phyloP scores from a whole-genome alignment of 371 early-diverging fungal species.

The Gilbertella persicaria region DNA sequence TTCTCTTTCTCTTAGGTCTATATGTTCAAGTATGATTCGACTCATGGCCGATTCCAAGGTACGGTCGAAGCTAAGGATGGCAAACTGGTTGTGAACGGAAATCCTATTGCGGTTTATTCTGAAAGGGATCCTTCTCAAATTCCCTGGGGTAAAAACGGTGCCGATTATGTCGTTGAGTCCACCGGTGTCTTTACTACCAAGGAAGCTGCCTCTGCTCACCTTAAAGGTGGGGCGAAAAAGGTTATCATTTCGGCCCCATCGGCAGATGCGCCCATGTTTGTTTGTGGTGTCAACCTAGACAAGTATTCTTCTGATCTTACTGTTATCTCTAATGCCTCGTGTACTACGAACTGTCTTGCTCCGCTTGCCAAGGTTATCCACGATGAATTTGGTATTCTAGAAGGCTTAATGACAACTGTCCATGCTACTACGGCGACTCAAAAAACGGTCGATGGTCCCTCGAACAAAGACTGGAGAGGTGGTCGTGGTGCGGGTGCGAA shows the following conservation, averaged over 20 bases:
- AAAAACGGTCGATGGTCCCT: slow-evolving; percentile 99
- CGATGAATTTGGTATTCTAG: slow-evolving; percentile 90
- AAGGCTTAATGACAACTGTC: slow-evolving; percentile 95
- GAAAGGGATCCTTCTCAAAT: slow-evolving; percentile 75
- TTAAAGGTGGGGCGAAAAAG: slow-evolving; percentile 95
- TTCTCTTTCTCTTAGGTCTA: slow-evolving; percentile 65
- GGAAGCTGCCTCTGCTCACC: slow-evolving; percentile 89
- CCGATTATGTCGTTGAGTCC: slow-evolving; percentile 98
- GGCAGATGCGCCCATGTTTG: slow-evolving; percentile 88
- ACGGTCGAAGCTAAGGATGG: slow-evolving; percentile 76
- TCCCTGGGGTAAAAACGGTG: slow-evolving; percentile 89
- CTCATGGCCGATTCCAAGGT: slow-evolving; percentile 94
- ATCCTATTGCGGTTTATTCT: slow-evolving; percentile 35
- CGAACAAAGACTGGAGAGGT: slow-evolving; percentile 96
- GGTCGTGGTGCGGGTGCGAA: slow-evolving; percentile 97
- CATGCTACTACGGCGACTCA: slow-evolving; percentile 99
- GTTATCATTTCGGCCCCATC: slow-evolving; percentile 99
- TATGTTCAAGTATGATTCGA: slow-evolving; percentile 98
- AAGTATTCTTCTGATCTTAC: slow-evolving; percentile 81
- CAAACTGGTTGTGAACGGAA: slow-evolving; percentile 79
- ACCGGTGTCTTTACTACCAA: slow-evolving; percentile 97
- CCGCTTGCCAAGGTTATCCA: slow-evolving; percentile 98
- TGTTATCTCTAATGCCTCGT: slow-evolving; percentile 98
- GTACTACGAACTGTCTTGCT: slow-evolving; percentile 99
- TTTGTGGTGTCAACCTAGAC: slow-evolving; percentile 95